Base-by-base conservation (phyloP, 78 protist species). In the Monocercomonoides exilis region DNA sequence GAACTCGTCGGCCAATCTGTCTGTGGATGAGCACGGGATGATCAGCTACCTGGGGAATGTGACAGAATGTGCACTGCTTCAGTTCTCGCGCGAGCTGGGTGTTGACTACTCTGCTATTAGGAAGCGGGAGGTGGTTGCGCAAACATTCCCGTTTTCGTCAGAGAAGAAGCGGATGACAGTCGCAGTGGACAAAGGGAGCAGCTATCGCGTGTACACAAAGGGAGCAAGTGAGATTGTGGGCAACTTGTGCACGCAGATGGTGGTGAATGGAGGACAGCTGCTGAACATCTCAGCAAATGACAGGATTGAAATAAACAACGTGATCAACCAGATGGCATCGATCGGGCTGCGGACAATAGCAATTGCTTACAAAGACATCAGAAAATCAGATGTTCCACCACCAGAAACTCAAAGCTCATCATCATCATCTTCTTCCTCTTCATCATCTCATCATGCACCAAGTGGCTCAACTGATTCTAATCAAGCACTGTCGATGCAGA, bases 51-150 rank as follows among this genome's bases (percentile, higher is more conserved):
- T 79, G 6, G 82, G 82, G 45, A 79, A 79, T 21, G 21, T 33
- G 82, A 84, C 86, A 5, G 86, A 84, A 45, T 6, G 85, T 21
- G 86, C 85, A n/a, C 77, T 84, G 38, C 54, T 84, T 29, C 5
- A 6, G 45, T n/a, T 84, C 63, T n/a, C 38, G 44, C 42, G 33
- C 38, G 21, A 84, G 5, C 43, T 6, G 46, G 21, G 70, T 21
- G 86, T n/a, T 34, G 33, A 84, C 70, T 84, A 54, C 6, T 32
- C 33, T 38, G 5, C 6, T 5, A 42, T 84, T 5, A 32, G 86
- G 4, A 4, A 84, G 4, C 6, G 5, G 6, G 11, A 35, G 77
- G 6, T 43, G 38, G 77, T 84, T 77, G 77, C 33, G 6, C 63
- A 21, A 21, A 6, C 46, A 33, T 84, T 43, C 77, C 41, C 86